Evolutionary conservation across 2,329 filamentous ascomycete genomes (phyloP).

Genomic region (Raffaelea albimanens): DNA sequence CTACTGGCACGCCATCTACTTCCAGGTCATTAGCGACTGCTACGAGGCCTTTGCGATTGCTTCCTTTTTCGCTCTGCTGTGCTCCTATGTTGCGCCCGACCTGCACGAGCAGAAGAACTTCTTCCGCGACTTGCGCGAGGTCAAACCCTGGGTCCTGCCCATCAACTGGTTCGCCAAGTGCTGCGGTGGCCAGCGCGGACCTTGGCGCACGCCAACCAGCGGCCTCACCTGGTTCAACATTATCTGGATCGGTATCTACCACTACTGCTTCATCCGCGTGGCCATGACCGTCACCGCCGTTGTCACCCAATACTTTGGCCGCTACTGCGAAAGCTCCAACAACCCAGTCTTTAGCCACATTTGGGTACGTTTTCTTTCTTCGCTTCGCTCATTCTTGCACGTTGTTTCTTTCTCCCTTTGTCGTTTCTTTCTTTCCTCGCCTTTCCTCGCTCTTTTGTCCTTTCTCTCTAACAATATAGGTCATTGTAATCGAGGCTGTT

Average conservation of each 20-base stretch:
- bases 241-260: slow-evolving; percentile 73
- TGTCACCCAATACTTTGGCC: slow-evolving; percentile 55
- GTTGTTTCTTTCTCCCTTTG: background rate
- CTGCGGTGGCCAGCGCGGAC: slow-evolving; percentile 58
- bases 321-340: slow-evolving; percentile 72
- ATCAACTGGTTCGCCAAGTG: slow-evolving; percentile 61
- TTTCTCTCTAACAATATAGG: slow-evolving; percentile 30
- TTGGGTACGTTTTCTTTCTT: slow-evolving; percentile 46
- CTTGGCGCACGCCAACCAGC: slow-evolving; percentile 65
- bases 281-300: slow-evolving; percentile 73
- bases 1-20: slow-evolving; percentile 74
- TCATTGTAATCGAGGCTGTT: slow-evolving; percentile 57
- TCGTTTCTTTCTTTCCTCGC: background rate
- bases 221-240: slow-evolving; percentile 89
- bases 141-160: slow-evolving; percentile 67
- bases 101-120: slow-evolving; percentile 75
- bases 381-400: too few relatives aligned
- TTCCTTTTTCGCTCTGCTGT: slow-evolving; percentile 76
- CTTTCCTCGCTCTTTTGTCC: too few relatives aligned
- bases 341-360: slow-evolving; percentile 73
- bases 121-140: slow-evolving; percentile 58
- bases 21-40: slow-evolving; percentile 70
- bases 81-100: slow-evolving; percentile 68
- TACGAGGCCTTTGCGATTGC: slow-evolving; percentile 86
- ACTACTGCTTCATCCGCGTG: slow-evolving; percentile 76